phyloP scores from a whole-genome alignment of 441 rosid species.

The Mallotus repandus region DNA sequence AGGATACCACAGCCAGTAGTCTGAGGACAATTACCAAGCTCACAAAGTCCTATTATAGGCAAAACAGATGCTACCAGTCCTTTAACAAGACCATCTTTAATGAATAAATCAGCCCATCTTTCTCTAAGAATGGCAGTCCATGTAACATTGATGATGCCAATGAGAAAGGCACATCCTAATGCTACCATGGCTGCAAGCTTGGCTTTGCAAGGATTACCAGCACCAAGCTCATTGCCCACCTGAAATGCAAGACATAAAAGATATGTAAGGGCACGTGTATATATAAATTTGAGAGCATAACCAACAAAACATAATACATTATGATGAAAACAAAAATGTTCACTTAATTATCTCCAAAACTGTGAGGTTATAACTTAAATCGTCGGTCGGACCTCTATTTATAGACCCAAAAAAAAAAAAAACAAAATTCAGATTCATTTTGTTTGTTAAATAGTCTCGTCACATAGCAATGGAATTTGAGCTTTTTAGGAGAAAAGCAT shows the following conservation, averaged over 20 bases:
- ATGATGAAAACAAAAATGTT: too few species aligned
- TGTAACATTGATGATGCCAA: conserved; percentile 71
- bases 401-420: not conserved
- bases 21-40: conserved; percentile 93
- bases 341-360: not conserved
- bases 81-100: conserved; percentile 52
- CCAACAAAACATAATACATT: not conserved
- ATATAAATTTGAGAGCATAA: too few species aligned
- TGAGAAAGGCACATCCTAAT: conserved; percentile 67
- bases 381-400: too few species aligned
- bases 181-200: conserved; percentile 85
- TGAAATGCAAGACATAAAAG: conserved; percentile 19
- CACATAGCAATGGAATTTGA: conserved; percentile 26
- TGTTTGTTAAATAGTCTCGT: conserved; percentile 26
- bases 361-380: too few species aligned
- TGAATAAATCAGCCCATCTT: conserved; percentile 82
- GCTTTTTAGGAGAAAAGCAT: conserved; percentile 27
- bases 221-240: conserved; percentile 98
- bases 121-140: conserved; percentile 76
- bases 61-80: conserved; percentile 72
- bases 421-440: conserved; percentile 13
- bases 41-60: conserved; percentile 88
- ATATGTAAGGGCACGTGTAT: too few species aligned
- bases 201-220: conserved; percentile 84
- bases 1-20: conserved; percentile 94